phyloP scores from a whole-genome alignment of 495 filamentous ascomycete species.

The Hypoxylon crocopeplum region DNA sequence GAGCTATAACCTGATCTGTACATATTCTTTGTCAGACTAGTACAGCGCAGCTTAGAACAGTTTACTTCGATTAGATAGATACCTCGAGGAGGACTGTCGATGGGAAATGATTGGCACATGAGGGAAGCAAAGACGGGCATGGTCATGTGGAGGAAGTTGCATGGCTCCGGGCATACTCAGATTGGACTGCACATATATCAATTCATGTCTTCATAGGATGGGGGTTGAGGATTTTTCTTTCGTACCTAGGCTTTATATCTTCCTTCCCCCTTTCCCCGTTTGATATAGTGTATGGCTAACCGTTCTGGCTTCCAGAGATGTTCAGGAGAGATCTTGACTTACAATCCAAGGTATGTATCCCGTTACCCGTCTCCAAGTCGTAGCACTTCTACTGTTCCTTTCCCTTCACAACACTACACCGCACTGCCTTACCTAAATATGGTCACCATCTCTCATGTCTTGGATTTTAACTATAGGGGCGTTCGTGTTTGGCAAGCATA shows the following conservation, averaged over 20 bases:
- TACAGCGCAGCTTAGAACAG: slow-evolving; percentile 17
- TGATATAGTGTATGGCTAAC: slow-evolving; percentile 32
- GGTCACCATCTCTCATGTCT: too few species aligned
- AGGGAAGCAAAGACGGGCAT: slow-evolving; percentile 1
- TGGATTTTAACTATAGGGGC: too few species aligned
- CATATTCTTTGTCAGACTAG: slow-evolving; percentile 25
- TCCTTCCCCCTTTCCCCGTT: slow-evolving; percentile 4
- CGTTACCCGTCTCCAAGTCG: background rate
- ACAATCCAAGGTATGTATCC: slow-evolving; percentile 24
- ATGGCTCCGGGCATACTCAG: slow-evolving; percentile 3
- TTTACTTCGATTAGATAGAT: slow-evolving; percentile 18
- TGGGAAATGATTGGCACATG: background rate
- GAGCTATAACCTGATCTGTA: slow-evolving; percentile 37
- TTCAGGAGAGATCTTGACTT: background rate
- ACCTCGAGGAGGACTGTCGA: background rate
- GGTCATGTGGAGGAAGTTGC: background rate
- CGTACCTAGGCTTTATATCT: slow-evolving; percentile 31
- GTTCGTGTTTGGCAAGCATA: background rate
- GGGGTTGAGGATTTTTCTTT: slow-evolving; percentile 28
- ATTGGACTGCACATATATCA: slow-evolving; percentile 34
- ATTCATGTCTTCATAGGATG: slow-evolving; percentile 31
- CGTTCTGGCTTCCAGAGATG: slow-evolving; percentile 19
- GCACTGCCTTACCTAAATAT: too few species aligned
- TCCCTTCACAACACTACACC: too few species aligned
- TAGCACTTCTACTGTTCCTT: background rate